Conservation (phyloP, 2,329 filamentous ascomycete species). For the Colletotrichum sp. region DNA sequence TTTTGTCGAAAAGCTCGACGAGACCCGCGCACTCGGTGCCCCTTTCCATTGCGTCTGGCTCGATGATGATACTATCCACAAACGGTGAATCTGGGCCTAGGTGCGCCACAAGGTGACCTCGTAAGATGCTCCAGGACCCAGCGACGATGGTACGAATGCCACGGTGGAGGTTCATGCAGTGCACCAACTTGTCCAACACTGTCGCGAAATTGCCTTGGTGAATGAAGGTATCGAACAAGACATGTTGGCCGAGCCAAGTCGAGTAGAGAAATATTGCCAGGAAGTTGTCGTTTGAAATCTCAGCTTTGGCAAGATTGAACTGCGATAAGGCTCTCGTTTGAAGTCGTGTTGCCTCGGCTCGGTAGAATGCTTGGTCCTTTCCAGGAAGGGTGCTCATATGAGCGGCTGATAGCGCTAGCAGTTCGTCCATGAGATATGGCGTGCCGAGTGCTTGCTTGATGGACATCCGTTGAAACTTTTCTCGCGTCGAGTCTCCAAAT, state of each 20-base stretch:
- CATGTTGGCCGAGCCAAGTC: slow-evolving; percentile 49
- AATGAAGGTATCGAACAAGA: slow-evolving; percentile 46
- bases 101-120: background rate
- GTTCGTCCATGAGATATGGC: slow-evolving; percentile 52
- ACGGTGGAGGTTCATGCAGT: slow-evolving; percentile 45
- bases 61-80: background rate
- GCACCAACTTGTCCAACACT: slow-evolving; percentile 41
- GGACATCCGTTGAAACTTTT: background rate
- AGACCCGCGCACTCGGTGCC: slow-evolving; percentile 31
- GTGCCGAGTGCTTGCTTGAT: slow-evolving; percentile 23
- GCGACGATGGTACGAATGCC: slow-evolving; percentile 44
- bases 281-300: slow-evolving; percentile 35
- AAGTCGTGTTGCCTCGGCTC: slow-evolving; percentile 45
- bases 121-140: background rate
- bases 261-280: slow-evolving; percentile 50
- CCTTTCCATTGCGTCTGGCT: background rate
- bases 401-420: slow-evolving; percentile 50
- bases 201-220: slow-evolving; percentile 26
- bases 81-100: background rate
- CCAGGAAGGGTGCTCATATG: slow-evolving; percentile 39
- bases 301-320: slow-evolving; percentile 35
- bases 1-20: slow-evolving; percentile 21
- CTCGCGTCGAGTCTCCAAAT: background rate
- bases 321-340: slow-evolving; percentile 47
- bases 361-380: slow-evolving; percentile 30